Percentiles rank a stretch among this genome's conserved stretches.
Conservation (phyloP, 2,329 filamentous ascomycete genomes). For the Nothopassalora personata region DNA sequence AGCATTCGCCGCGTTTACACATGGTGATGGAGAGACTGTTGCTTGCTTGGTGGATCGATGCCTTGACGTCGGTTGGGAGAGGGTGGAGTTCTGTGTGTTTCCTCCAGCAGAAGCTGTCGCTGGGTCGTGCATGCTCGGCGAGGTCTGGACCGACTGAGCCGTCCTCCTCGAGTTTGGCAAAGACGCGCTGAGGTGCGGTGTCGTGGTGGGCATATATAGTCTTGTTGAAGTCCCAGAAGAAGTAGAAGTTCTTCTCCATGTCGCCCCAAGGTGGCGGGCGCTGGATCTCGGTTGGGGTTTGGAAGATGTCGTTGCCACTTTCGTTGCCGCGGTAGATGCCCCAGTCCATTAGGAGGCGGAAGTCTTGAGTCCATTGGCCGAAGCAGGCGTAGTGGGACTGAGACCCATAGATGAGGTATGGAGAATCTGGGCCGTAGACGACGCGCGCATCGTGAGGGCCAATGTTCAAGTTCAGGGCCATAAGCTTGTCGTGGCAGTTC, state of each 20-base stretch:
- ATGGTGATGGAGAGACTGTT: constrained; percentile 55
- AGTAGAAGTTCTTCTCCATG: constrained; percentile 59
- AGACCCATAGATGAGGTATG: constrained; percentile 52
- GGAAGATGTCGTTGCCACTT: constrained; percentile 35
- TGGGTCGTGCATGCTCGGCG: constrained; percentile 31
- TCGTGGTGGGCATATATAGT: constrained; percentile 51
- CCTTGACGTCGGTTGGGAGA: neutral
- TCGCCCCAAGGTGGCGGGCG: constrained; percentile 42
- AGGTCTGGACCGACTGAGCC: constrained; percentile 48
- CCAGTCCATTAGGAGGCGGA: constrained; percentile 40
- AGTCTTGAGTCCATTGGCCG: constrained; percentile 53
- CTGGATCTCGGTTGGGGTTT: constrained; percentile 47
- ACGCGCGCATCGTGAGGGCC: constrained; percentile 57
- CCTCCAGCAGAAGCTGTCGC: constrained; percentile 15
- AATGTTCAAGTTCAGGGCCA: constrained; percentile 39
- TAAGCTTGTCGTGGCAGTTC: constrained; percentile 3
- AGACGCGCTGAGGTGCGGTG: constrained; percentile 46
- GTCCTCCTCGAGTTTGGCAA: constrained; percentile 43
- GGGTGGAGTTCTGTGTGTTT: constrained; percentile 4
- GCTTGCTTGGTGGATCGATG: constrained; percentile 55
- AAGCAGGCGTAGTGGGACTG: constrained; percentile 53
- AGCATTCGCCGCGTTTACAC: constrained; percentile 50
- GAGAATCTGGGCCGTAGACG: constrained; percentile 49
- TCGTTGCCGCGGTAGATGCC: constrained; percentile 24
- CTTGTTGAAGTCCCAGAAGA: constrained; percentile 49